Evolutionary conservation across 345 rosid species (phyloP), one percentile per base, ranked within the genome.

Genomic region (Camelina laxa): DNA sequence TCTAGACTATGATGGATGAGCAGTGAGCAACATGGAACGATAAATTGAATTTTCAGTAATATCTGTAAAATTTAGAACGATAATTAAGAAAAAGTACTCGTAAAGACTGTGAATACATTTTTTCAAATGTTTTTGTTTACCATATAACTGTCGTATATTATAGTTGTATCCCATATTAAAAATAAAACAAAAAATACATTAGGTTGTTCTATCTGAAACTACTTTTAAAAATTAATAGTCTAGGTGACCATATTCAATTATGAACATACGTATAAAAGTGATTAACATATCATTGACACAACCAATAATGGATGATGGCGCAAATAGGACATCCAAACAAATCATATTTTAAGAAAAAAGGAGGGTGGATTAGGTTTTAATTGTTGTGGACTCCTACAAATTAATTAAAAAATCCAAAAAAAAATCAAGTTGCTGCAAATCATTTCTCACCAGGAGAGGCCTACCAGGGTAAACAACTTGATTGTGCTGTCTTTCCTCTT

Each of bases 351-450:
- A 14, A 7, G 0, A 33, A 65, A 65, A 14, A 69, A 69, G 36
- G 53, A 24, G 44, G 65, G 22, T 69, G 75, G 75, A 45, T 76
- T 76, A 76, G 80, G 75, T 76, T 67, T 67, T 44, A 62, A 62
- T 44, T 39, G 33, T 27, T 61, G 60, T 76, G 70, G 80, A 69
- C 65, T 65, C 74, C 68, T 67, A 9, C 13, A 60, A 31, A 55
- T 44, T 35, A 54, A 47, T 13, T 10, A 56, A 48, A 36, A 36
- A 59, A 38, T 20, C 62, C 4, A 53, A 69, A 17, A 31, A 51
- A 68, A 14, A 33, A 33, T 42, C 58, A 76, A 69, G 70, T 69
- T 54, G 70, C 64, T 27, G 20, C 61, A 30, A 75, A 67, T 75
- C 68, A 67, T 30, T 27, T 60, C 42, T 31, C 73, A 58, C 61